These are phyloP conservation scores for Backusella tuberculispora DNA, from an alignment of 192 early-diverging fungal species.

Conservation along the genomic window DNA sequence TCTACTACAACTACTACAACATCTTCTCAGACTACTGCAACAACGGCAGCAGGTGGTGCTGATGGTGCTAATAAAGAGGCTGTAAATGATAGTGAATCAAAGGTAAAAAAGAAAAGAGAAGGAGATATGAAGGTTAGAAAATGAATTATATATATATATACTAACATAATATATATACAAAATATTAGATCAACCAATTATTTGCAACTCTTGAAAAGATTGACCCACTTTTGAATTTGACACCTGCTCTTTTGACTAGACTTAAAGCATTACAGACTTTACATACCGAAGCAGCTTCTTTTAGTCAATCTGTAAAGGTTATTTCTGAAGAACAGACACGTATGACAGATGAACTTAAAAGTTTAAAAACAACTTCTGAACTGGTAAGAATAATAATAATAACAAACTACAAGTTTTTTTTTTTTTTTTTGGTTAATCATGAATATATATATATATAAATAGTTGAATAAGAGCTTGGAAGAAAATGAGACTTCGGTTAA, in stretches of 20 bases:
- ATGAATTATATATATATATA: background rate
- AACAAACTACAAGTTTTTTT: background rate
- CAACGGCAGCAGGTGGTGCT: background rate
- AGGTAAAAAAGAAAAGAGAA: constrained; percentile 35
- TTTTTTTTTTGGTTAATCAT: background rate
- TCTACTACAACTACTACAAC: background rate
- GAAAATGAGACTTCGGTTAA: constrained; percentile 66
- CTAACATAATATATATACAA: background rate
- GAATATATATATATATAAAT: background rate
- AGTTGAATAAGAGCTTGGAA: constrained; percentile 57
- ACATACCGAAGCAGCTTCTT: constrained; percentile 83
- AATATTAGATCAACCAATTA: constrained; percentile 61
- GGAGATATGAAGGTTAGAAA: constrained; percentile 35
- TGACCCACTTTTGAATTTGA: constrained; percentile 78
- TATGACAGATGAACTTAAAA: constrained; percentile 67
- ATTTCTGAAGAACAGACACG: constrained; percentile 70
- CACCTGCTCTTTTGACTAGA: constrained; percentile 78
- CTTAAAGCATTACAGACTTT: constrained; percentile 77
- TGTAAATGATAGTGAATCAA: constrained; percentile 16
- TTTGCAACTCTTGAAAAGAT: constrained; percentile 72
- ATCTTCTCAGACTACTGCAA: background rate
- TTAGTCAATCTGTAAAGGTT: constrained; percentile 73
- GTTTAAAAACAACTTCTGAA: constrained; percentile 59
- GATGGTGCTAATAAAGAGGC: constrained; percentile 2
- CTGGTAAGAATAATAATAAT: constrained; percentile 40